Base-by-base conservation (phyloP, 2,329 filamentous ascomycete genomes). In the Pyrenophora teres region DNA sequence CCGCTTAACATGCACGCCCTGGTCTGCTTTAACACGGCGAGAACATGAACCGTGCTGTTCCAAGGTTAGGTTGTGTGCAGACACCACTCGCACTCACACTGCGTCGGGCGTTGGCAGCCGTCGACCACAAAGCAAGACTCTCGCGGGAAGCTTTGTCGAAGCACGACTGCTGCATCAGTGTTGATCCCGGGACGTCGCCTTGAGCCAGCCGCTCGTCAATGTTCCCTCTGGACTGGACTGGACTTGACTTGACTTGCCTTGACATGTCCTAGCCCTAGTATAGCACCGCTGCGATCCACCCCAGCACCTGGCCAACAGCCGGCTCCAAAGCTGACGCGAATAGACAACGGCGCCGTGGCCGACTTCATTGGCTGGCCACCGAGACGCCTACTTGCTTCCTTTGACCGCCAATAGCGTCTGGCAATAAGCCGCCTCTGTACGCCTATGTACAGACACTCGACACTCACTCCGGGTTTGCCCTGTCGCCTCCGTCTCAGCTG, bases 11-110 rank as follows among this genome's bases (percentile, higher is more conserved):
- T 55, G 59, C 59, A 60, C 32, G 43, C 57, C 50, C 59, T 51
- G 50, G 57, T 40, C 53, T 52, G 46, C 53, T 45, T 50, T 27
- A 40, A 56, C 43, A 58, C 54, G 58, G 56, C 55, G 35, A 62
- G 60, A 56, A 60, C 62, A 32, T 63, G 60, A 56, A 60, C 62
- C 62, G 62, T 66, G 63, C 63, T 50, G 15, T 15, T 15, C 15
- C 15, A 15, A 15, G 15, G 54, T 21, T 53, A 15, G 15, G 54
- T 21, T 53, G 39, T 50, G 47, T 52, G 56, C 35, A 47, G 49
- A 31, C 43, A 48, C 49, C 9, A 30, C 27, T 10, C 2, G 27
- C 27, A 27, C 46, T 54, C 46, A 36, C 31, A 35, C 23, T 27
- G 46, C 13, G 39, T 46, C 15, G 33, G 51, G 31, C 40, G 37